phyloP scores from a whole-genome alignment of 805 yeast species.

The Kazachstania psychrophila region DNA sequence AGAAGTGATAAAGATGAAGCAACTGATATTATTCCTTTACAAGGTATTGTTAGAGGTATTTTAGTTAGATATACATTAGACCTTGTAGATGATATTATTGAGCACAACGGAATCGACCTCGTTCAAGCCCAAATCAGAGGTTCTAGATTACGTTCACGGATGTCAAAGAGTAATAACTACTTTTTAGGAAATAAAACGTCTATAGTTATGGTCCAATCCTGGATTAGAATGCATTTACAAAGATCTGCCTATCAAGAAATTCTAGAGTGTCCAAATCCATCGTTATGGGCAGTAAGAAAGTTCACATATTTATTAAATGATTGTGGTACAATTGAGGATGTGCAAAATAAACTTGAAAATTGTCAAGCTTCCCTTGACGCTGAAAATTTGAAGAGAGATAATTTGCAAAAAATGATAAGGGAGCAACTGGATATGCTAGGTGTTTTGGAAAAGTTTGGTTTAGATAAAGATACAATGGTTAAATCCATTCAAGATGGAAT shows the following conservation, averaged over 20 bases:
- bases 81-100: slow-evolving; percentile 43
- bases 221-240: slow-evolving; percentile 56
- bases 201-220: slow-evolving; percentile 66
- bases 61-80: slow-evolving; percentile 50
- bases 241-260: slow-evolving; percentile 67
- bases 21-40: slow-evolving; percentile 37
- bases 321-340: slow-evolving; percentile 62
- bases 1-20: slow-evolving; percentile 18
- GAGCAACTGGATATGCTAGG: slow-evolving; percentile 72
- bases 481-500: background rate
- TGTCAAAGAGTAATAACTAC: slow-evolving; percentile 32
- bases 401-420: slow-evolving; percentile 62
- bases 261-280: slow-evolving; percentile 64
- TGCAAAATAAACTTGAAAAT: slow-evolving; percentile 60
- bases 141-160: slow-evolving; percentile 30
- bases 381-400: slow-evolving; percentile 60
- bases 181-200: slow-evolving; percentile 49
- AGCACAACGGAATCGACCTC: slow-evolving; percentile 32
- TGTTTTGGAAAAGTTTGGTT: slow-evolving; percentile 63
- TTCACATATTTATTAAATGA: slow-evolving; percentile 71
- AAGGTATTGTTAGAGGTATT: slow-evolving; percentile 56
- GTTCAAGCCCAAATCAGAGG: slow-evolving; percentile 55
- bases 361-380: slow-evolving; percentile 60
- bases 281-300: slow-evolving; percentile 61
- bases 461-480: slow-evolving; percentile 2